phyloP scores from a whole-genome alignment of 768 basidiomycete genomes.

The Saitozyma podzolica region DNA sequence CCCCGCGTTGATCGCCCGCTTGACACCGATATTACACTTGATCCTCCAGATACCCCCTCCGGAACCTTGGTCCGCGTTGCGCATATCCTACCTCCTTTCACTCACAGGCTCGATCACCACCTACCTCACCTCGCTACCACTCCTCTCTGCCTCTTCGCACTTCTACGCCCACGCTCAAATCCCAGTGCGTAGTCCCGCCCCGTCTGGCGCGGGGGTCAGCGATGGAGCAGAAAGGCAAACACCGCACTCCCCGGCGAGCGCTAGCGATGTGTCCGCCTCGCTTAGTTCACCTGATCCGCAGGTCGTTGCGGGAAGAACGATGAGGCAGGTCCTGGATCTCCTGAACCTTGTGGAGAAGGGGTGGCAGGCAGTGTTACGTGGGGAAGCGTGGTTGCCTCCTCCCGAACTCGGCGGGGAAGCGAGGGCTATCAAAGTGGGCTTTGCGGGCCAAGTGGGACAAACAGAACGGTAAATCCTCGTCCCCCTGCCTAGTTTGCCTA shows the following conservation, averaged over 20 bases:
- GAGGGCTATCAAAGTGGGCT: conserved; percentile 3
- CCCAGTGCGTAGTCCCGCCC: too few species aligned
- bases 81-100: conserved; percentile 27
- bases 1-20: conserved; percentile 12
- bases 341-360: conserved; percentile 24
- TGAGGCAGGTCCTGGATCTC: conserved; percentile 15
- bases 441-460: conserved; percentile 11
- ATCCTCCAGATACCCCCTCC: conserved; percentile 33
- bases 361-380: conserved; percentile 27
- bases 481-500: not conserved
- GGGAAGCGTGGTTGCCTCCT: conserved; percentile 23
- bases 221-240: not conserved
- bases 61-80: conserved; percentile 16
- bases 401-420: conserved; percentile 4
- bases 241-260: not conserved
- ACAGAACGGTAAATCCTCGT: conserved; percentile 21
- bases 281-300: not conserved
- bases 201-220: not conserved
- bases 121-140: conserved; percentile 25
- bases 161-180: too few species aligned
- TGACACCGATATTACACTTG: conserved; percentile 20
- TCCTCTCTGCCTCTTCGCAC: conserved; percentile 2
- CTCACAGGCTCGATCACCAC: conserved; percentile 18
- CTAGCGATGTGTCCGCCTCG: too few species aligned
- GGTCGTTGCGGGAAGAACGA: conserved; percentile 11